Conservation (phyloP, 352 stramenopile species). For the Phytophthora pistaciae region DNA sequence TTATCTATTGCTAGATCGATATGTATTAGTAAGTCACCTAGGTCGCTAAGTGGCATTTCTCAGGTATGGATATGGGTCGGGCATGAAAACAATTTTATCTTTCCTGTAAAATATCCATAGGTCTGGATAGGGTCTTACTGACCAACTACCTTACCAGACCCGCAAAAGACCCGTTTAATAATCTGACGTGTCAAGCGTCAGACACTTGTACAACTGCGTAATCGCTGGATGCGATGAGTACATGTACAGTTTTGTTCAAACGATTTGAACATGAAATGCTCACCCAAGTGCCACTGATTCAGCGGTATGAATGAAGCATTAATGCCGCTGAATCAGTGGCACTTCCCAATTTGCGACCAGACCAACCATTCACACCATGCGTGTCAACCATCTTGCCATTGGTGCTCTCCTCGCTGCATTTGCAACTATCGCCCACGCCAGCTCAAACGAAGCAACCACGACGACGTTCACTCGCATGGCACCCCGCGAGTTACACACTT, state of each 20-base stretch:
- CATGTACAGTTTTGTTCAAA: too few species aligned
- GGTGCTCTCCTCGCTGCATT: neutral
- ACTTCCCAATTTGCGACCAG: neutral
- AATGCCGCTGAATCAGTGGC: neutral
- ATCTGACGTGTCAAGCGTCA: too few species aligned
- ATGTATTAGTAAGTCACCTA: neutral
- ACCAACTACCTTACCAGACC: too few species aligned
- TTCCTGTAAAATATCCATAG: neutral
- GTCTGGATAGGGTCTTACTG: too few species aligned
- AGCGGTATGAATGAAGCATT: too few species aligned
- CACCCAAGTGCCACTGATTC: too few species aligned
- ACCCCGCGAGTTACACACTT: neutral
- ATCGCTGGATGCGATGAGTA: too few species aligned
- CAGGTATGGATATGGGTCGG: neutral
- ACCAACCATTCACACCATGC: neutral
- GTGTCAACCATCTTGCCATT: neutral
- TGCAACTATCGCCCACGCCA: neutral
- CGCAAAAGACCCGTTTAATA: too few species aligned
- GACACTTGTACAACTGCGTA: too few species aligned
- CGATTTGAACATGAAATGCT: too few species aligned
- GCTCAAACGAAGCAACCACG: neutral
- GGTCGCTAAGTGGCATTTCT: neutral
- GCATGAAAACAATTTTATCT: neutral
- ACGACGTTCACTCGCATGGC: neutral
- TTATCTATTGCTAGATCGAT: neutral